Evolutionary conservation across 192 early-diverging fungal genomes (phyloP), one percentile per base, ranked within the genome.

Genomic region (Jimgerdemannia flammicorona): DNA sequence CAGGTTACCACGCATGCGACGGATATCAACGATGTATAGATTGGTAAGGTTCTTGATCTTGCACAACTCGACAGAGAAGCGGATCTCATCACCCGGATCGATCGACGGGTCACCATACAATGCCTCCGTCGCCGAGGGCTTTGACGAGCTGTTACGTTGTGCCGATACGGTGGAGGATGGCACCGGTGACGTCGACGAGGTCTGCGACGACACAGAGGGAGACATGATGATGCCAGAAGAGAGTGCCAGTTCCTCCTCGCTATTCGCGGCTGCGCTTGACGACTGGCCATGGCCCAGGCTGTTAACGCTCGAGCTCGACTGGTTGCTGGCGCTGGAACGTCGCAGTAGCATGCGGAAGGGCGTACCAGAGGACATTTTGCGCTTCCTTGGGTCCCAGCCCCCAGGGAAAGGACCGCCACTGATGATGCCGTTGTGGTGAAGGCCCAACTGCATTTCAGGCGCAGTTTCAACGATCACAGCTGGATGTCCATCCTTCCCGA

Each of bases 51-150:
- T 95, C 81, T 91, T 92, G 76, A 96, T 89, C 76, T 87, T 86
- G 83, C 93, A 92, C 11, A 96, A 81, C 84, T 94, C 93, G 43
- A 96, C 87, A 3, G 87, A 81, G 80, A 95, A 87, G 41, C 88
- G 90, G 54, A 96, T 83, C 83, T 95, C 93, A 43, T 89, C 92
- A 66, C 87, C 87, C 43, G 75, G 59, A 66, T 84, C 83, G 3
- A 76, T 40, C 6, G 72, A 59, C 0, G 72, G 70, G 66, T 84
- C 82, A 6, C 79, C 82, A 68, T 84, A 84, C 14, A 59, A 6
- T 14, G 14, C 49, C 49, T 59, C 49, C 49, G 49, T 6, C 49
- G 14, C 6, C 49, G 49, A 10, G 49, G 49, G 6, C 49, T 59
- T 59, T 59, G 49, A 59, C 6, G 49, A 59, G 14, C 49, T 59